Evolutionary conservation across 192 early-diverging fungal genomes (phyloP), one percentile per base, ranked within the genome.

Genomic region (Rhizoclosmatium sp.): DNA sequence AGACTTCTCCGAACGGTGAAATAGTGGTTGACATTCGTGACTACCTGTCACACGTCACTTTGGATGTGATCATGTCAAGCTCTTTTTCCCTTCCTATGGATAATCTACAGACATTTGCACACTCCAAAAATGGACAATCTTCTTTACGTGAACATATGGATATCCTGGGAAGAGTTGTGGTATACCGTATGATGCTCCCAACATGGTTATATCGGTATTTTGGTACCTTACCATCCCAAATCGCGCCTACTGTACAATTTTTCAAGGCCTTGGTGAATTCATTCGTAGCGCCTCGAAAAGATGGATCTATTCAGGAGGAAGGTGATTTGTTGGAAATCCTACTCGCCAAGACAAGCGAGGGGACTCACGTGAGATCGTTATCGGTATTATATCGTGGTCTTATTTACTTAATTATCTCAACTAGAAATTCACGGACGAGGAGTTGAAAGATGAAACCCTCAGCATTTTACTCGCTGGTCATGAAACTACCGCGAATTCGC

Each of bases 381-480:
- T 21, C 21, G 16, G 2, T n/a, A 4, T 59, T 59, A 16, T 2
- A 59, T 59, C 21, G 16, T 59, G 21, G 16, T 59, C n/a, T 10
- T 2, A 59, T n/a, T 16, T 16, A 21, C 3, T 2, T n/a, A 4
- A 16, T 59, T 16, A 59, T 39, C 41, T 41, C 16, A 2, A 59
- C 4, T 64, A 81, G 73, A 44, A 12, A 47, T 67, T 83, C 67
- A 42, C 73, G 21, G 64, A 80, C 1, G 71, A 80, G 1, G 86
- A 84, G 14, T 67, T 90, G 2, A 65, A 81, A 16, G 86, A 86
- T 47, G 88, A 90, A 62, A 60, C 83, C 7, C 60, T 90, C 3
- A 81, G 79, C 14, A 73, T 90, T 1, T 82, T 85, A 2, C 81
- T 89, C 69, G 89, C 89, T 41, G 87, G 89, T 2, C 84, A 89